phyloP scores from a whole-genome alignment of 257 asterid genomes.

The Solanum bulbocastanum region DNA sequence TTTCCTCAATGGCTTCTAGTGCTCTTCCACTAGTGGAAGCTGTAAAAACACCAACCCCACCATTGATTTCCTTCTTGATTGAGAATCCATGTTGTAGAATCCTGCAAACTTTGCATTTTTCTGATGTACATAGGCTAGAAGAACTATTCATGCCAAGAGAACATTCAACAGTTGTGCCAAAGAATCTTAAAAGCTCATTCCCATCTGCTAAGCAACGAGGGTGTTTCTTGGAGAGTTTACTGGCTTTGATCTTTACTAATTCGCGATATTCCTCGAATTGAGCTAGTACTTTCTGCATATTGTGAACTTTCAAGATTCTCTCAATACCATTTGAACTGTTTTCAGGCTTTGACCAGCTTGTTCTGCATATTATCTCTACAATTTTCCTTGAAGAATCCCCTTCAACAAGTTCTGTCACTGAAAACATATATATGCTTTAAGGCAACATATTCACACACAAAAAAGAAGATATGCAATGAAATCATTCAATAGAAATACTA shows the following conservation, averaged over 20 bases:
- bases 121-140: conserved; percentile 47
- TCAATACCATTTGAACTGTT: conserved; percentile 35
- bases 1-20: conserved; percentile 38
- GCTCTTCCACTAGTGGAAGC: conserved; percentile 83
- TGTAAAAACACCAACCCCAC: conserved; percentile 70
- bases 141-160: conserved; percentile 46
- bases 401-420: conserved; percentile 71
- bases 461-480: not conserved
- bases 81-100: conserved; percentile 64
- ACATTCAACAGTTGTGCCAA: conserved; percentile 62
- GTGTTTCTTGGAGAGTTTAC: conserved; percentile 63
- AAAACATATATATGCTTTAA: not conserved
- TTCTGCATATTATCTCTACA: conserved; percentile 77
- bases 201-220: conserved; percentile 97
- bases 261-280: conserved; percentile 86
- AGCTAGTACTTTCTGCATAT: conserved; percentile 68
- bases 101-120: conserved; percentile 52
- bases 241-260: conserved; percentile 67
- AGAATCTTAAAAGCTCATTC: conserved; percentile 74
- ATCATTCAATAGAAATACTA: not conserved
- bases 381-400: conserved; percentile 89
- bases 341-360: conserved; percentile 40
- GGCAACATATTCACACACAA: not conserved
- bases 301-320: conserved; percentile 81
- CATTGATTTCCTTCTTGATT: conserved; percentile 24